Evolutionary conservation across 1,284 basidiomycete species (phyloP).

Genomic region (Ceratobasidium sp.): DNA sequence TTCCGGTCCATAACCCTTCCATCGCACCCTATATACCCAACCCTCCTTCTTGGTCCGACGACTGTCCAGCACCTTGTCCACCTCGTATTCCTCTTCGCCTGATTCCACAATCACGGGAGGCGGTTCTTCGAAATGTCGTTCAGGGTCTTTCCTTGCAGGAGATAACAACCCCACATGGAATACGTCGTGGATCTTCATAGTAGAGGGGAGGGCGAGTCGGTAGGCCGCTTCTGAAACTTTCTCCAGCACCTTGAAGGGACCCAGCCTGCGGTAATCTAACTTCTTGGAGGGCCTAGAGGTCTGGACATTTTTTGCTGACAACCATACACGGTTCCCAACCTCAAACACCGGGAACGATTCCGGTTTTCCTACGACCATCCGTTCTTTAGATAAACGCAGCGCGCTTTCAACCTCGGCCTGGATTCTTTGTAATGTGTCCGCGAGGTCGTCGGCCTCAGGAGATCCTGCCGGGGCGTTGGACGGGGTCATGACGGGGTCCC

Average conservation of each 20-base stretch:
- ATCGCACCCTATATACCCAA: too few relatives aligned
- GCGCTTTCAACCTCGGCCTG: neutral
- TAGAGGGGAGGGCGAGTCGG: slow-evolving; percentile 46
- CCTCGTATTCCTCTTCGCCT: slow-evolving; percentile 45
- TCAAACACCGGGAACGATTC: slow-evolving; percentile 21
- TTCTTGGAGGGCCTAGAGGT: slow-evolving; percentile 57
- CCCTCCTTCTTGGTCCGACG: too few relatives aligned
- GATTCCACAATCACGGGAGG: slow-evolving; percentile 50
- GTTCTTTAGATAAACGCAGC: neutral
- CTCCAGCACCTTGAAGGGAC: slow-evolving; percentile 55
- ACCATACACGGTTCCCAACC: slow-evolving; percentile 55
- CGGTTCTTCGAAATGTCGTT: slow-evolving; percentile 45
- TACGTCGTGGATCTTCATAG: slow-evolving; percentile 52
- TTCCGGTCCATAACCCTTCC: too few relatives aligned
- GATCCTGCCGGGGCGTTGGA: neutral
- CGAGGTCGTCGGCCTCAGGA: neutral
- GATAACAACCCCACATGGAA: slow-evolving; percentile 58
- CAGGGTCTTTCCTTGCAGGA: slow-evolving; percentile 45
- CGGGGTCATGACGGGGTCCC: neutral
- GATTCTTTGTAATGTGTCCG: neutral
- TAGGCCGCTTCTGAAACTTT: slow-evolving; percentile 48
- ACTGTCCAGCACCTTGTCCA: slow-evolving; percentile 50
- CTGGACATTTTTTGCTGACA: slow-evolving; percentile 54
- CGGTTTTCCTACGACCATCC: neutral
- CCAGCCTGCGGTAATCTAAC: slow-evolving; percentile 55